Evolutionary conservation across 768 basidiomycete species (phyloP), one percentile per base, ranked within the genome.

Genomic region (Rhodotorula paludigena): DNA sequence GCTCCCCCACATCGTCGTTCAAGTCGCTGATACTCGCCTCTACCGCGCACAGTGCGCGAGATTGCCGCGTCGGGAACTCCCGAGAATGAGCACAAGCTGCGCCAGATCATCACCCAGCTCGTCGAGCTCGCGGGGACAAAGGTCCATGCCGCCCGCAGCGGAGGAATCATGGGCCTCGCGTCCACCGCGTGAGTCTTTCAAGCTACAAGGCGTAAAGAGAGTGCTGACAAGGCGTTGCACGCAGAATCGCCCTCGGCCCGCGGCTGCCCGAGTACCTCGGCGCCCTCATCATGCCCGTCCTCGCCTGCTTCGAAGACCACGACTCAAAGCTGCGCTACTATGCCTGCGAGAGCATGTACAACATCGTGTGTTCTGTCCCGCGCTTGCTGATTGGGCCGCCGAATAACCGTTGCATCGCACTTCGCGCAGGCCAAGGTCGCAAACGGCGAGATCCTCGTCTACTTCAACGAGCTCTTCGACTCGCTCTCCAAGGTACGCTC

Each of bases 381-480:
- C 10, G 12, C 38, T 9, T 20, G 38, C 14, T 25, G 1, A 11
- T 36, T 14, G 8, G 5, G 32, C 14, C 12, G 30, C 30, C 9
- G 8, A 49, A 9, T 33, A 6, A 35, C 51, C 32, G 20, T 10
- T 39, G 48, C 28, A n/a, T 48, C 35, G 6, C 60, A 74, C 76
- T 23, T 76, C 76, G 16, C 28, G 9, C 56, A 72, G 70, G 63
- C 67, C 47, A 80, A 81, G 79, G 93, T 96, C 23, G 94, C 92
- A 39, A 94, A 96, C 75, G 96, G 94, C 45, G 94, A 97, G 78
- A 87, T 98, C 39, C 81, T 99, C 64, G 86, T 97, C 21, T 96
- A 93, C 77, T 99, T 97, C 81, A 99, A 99, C 76, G 92, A 93
- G 64, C 91, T 98, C 62, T 99, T 99, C 74, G 96, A 98, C 79